Percentiles rank a stretch among this genome's conserved stretches.
Evolutionary conservation across 192 early-diverging fungal genomes (phyloP).

Genomic region (Spizellomyces sp.): DNA sequence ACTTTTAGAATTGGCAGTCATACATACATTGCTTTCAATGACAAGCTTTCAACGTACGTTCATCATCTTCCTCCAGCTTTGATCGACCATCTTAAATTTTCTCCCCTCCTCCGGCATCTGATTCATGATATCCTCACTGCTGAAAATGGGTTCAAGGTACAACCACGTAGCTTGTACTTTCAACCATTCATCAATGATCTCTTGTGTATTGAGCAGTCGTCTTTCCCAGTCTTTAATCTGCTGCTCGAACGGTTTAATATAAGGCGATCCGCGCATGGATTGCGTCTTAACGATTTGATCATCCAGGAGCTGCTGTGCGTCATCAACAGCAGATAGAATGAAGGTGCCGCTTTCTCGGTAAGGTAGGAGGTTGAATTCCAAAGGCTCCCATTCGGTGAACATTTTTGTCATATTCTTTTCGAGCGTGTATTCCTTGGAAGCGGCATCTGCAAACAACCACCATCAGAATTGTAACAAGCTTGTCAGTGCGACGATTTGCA

Average conservation of each 20-base stretch:
- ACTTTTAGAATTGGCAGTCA: constrained; percentile 22
- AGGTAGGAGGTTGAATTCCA: constrained; percentile 56
- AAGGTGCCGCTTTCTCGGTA: constrained; percentile 64
- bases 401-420: constrained; percentile 69
- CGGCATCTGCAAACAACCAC: constrained; percentile 42
- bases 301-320: constrained; percentile 64
- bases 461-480: constrained; percentile 14
- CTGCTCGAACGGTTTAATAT: constrained; percentile 65
- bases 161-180: constrained; percentile 71
- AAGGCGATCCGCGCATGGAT: constrained; percentile 69
- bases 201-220: constrained; percentile 57
- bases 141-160: constrained; percentile 67
- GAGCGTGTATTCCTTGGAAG: constrained; percentile 65
- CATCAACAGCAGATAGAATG: constrained; percentile 60
- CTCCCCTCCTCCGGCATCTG: constrained; percentile 70
- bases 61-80: constrained; percentile 64
- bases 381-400: constrained; percentile 60
- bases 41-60: constrained; percentile 25
- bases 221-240: constrained; percentile 67
- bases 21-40: background rate
- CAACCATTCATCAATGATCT: constrained; percentile 67
- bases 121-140: constrained; percentile 69
- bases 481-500: background rate
- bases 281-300: constrained; percentile 72
- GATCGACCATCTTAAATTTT: constrained; percentile 63